These are phyloP conservation scores for Solanum boliviense DNA, from an alignment of 257 asterid genomes.

Conservation along the genomic window DNA sequence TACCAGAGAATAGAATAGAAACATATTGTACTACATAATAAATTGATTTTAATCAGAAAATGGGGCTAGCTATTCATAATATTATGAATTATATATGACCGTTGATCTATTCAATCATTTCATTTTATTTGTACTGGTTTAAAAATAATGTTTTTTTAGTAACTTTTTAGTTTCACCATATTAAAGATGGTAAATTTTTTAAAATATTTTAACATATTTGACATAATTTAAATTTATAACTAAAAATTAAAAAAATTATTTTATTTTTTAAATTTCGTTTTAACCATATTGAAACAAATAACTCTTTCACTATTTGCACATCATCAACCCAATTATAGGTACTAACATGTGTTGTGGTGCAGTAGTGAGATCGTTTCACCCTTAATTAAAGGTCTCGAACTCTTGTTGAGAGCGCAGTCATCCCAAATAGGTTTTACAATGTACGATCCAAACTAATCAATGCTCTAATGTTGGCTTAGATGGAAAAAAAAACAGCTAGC, in stretches of 20 bases:
- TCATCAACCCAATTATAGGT: neutral
- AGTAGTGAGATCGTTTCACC: accelerated
- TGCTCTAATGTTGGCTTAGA: too few species aligned
- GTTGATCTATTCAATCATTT: too few species aligned
- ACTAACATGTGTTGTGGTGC: too few species aligned
- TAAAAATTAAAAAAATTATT: too few species aligned
- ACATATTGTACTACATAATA: neutral
- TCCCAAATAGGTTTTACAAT: too few species aligned
- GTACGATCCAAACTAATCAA: too few species aligned
- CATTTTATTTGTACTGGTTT: neutral
- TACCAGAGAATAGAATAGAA: neutral
- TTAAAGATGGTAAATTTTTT: neutral
- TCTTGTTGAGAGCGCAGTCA: too few species aligned
- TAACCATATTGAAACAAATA: neutral
- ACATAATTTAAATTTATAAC: neutral
- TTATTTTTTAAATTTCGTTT: too few species aligned
- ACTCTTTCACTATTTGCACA: neutral
- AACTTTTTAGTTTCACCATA: neutral
- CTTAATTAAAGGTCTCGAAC: too few species aligned
- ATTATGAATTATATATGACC: neutral
- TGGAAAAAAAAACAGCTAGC: too few species aligned
- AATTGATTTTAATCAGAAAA: neutral
- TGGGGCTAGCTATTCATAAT: neutral
- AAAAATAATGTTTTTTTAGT: neutral
- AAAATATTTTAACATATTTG: neutral